These are phyloP conservation scores for Leccinum subspadiceum DNA, from an alignment of 1,284 basidiomycete genomes.

Conservation along the genomic window DNA sequence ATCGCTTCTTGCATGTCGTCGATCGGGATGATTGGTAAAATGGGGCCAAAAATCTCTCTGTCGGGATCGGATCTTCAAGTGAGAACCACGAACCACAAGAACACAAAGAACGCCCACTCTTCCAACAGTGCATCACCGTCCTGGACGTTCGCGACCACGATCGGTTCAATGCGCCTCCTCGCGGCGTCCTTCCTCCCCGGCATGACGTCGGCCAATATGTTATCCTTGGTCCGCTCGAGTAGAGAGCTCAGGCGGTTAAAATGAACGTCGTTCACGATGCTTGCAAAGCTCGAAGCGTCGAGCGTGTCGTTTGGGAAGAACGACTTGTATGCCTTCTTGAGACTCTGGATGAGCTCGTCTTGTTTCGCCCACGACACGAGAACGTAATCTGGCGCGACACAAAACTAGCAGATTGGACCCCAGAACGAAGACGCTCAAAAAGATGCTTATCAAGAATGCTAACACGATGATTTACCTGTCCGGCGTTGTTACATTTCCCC, in stretches of 20 bases:
- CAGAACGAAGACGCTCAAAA: not conserved
- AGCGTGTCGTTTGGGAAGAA: conserved; percentile 34
- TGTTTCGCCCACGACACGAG: conserved; percentile 50
- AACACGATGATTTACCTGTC: conserved; percentile 38
- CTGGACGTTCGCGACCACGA: conserved; percentile 19
- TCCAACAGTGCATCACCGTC: conserved; percentile 26
- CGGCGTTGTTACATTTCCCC: conserved; percentile 54
- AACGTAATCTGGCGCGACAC: conserved; percentile 66
- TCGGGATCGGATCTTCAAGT: not conserved
- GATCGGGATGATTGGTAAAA: conserved; percentile 64
- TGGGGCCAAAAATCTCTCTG: conserved; percentile 69
- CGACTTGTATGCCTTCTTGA: conserved; percentile 39
- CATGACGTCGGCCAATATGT: conserved; percentile 43
- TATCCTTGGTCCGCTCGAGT: conserved; percentile 53
- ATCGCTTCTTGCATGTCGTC: conserved; percentile 38
- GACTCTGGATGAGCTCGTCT: conserved; percentile 50
- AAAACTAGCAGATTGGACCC: conserved; percentile 38
- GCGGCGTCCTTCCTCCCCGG: conserved; percentile 48
- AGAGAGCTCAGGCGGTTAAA: conserved; percentile 32
- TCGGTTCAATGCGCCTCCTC: conserved; percentile 28
- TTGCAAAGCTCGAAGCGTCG: conserved; percentile 12
- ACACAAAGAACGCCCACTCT: conserved; percentile 19
- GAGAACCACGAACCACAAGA: not conserved
- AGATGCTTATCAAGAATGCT: not conserved
- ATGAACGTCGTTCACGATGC: conserved; percentile 25